Base-by-base conservation (phyloP, 2,329 filamentous ascomycete species). In the Mycosphaerelloides madeirae region DNA sequence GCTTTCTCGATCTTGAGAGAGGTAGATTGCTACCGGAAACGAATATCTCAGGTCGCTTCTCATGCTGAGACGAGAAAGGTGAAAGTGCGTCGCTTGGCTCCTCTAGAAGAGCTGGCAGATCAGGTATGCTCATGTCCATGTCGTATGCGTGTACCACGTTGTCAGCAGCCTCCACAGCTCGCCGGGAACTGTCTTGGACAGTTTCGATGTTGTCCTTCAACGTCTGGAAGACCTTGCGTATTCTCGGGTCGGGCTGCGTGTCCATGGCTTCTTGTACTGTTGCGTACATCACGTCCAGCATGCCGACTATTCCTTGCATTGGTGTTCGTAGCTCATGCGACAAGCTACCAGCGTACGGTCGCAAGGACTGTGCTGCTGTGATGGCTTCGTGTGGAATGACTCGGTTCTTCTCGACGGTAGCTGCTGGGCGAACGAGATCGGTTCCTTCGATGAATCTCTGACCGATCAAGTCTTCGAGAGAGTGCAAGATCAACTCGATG, bases 61-160 rank as follows among this genome's bases (percentile, higher is more conserved):
- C 56, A 1, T 49, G 31, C 13, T 48, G 41, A 3, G 48, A 35
- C 28, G 57, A 50, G 18, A 52, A 53, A 6, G 58, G 58, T 5
- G 54, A 60, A 12, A 31, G 37, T n/a, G 54, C 37, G n/a, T 63
- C 60, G 28, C 35, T 41, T 12, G 56, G 37, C 14, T 62, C 58
- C 5, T 59, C 60, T 1, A 53, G 38, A 3, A 60, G 45, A 15
- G 65, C 62, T n/a, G 65, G 69, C 29, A 76, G 79, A 50, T 83
- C 79, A n/a, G 83, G 83, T 32, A 87, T 75, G 55, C 83, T 79
- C 80, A 86, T 84, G 58, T 86, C 83, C 65, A 86, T 77, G 58
- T 86, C 83, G 55, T 85, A 85, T 11, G 83, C 83, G 63, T 86
- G 81, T 8, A 87, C 83, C 14, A 87, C 82, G 54, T 87, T 87